Evolutionary conservation across 805 yeast genomes (phyloP), one percentile per base, ranked within the genome.

Genomic region (Hanseniaspora taiwanica): DNA sequence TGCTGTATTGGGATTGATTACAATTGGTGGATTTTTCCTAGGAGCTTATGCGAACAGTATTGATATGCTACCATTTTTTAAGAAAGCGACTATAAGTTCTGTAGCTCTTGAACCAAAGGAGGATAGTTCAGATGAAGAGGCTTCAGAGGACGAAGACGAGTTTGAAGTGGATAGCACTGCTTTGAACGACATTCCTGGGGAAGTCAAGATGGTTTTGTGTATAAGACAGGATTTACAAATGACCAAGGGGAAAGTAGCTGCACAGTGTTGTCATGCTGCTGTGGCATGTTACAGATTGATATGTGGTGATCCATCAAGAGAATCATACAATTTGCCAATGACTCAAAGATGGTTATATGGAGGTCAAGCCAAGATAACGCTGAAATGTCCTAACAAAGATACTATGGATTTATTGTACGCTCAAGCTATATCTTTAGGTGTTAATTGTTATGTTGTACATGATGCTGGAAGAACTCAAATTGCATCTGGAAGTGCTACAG

Each of bases 251-350:
- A 91, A 91, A 56, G 79, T 83, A 2, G 96, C 97, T 4, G 98
- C 98, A 5, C 99, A 91, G 56, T 89, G 97, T 59, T 79, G 86
- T 29, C 99, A 91, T 63, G 98, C 98, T n/a, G 93, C 97, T 0
- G 68, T 91, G 25, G 87, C 91, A 0, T 76, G 91, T 49, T 91
- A 82, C 60, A 78, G 81, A 52, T 62, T 75, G 45, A 79, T 81
- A 63, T 64, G 72, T 29, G 62, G 68, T 29, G 69, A 73, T 4
- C 54, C 64, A 3, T 65, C 74, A 2, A 52, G 54, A 36, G 69
- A 67, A 5, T 65, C 69, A 3, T 71, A 74, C 46, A 78, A 82
- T 46, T 78, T 84, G 13, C 65, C 64, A 10, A 59, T 81, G 66
- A 68, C 86, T 9, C 59, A 63, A 10, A 67, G 89, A 47, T 91